Evolutionary conservation across 805 yeast genomes (phyloP).

Genomic region (Metschnikowia cubensis): DNA sequence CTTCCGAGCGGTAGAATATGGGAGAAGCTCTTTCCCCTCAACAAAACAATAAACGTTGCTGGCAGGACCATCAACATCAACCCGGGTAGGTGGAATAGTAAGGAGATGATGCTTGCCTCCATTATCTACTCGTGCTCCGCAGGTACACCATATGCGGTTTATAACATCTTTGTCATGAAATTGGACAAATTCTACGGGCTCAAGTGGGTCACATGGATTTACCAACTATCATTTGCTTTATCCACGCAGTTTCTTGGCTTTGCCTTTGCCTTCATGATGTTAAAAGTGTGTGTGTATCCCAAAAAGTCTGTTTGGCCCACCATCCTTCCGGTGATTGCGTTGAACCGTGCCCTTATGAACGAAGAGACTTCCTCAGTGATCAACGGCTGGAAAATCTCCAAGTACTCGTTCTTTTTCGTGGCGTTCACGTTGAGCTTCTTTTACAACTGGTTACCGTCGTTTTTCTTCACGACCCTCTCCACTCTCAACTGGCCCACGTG

Average conservation of each 20-base stretch:
- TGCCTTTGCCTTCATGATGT: conserved; percentile 62
- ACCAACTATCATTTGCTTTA: conserved; percentile 48
- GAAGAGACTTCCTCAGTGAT: conserved; percentile 22
- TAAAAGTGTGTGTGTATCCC: conserved; percentile 48
- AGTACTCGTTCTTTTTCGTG: conserved; percentile 37
- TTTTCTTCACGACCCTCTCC: conserved; percentile 36
- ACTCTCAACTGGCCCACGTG: conserved; percentile 46
- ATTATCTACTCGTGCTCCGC: conserved; percentile 42
- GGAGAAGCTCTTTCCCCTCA: conserved; percentile 29
- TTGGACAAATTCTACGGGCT: conserved; percentile 39
- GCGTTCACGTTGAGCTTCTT: conserved; percentile 31
- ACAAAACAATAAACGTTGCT: conserved; percentile 21
- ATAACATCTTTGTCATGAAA: conserved; percentile 43
- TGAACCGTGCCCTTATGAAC: conserved; percentile 38
- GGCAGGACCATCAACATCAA: conserved; percentile 29
- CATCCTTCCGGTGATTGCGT: conserved; percentile 39
- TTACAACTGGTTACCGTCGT: conserved; percentile 43
- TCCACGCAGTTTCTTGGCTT: conserved; percentile 63
- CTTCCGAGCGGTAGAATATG: conserved; percentile 39
- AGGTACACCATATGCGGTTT: conserved; percentile 40
- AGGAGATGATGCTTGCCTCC: conserved; percentile 44
- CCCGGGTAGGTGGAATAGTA: conserved; percentile 43
- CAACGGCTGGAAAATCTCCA: conserved; percentile 41
- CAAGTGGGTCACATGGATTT: conserved; percentile 47
- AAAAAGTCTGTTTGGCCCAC: conserved; percentile 44